phyloP scores from a whole-genome alignment of 2,329 filamentous ascomycete genomes.

The Ophiocordyceps camponoti-leonardi region DNA sequence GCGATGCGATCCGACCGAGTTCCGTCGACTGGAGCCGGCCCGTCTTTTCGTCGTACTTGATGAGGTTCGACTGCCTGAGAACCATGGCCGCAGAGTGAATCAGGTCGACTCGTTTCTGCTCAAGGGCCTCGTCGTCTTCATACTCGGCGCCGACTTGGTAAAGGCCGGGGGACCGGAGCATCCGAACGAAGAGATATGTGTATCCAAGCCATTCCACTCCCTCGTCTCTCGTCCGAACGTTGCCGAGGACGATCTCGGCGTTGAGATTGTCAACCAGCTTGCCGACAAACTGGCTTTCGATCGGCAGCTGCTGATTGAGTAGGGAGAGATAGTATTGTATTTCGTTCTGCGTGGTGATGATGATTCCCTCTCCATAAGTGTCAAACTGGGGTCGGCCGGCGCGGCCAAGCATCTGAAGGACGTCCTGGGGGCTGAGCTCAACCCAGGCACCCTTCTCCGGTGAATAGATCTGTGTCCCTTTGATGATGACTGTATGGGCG shows the following conservation, averaged over 20 bases:
- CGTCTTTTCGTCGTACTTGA: conserved; percentile 91
- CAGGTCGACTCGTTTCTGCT: conserved; percentile 95
- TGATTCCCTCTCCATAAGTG: conserved; percentile 95
- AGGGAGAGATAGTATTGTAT: conserved; percentile 95
- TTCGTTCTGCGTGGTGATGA: conserved; percentile 88
- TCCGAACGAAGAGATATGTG: conserved; percentile 92
- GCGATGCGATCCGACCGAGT: conserved; percentile 85
- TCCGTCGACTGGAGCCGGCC: conserved; percentile 83
- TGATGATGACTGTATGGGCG: conserved; percentile 96
- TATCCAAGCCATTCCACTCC: conserved; percentile 99
- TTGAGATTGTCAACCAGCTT: conserved; percentile 92
- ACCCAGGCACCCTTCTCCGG: conserved; percentile 98
- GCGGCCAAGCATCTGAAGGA: conserved; percentile 95
- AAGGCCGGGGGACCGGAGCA: conserved; percentile 85
- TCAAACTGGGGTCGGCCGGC: conserved; percentile 93
- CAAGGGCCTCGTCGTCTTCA: conserved; percentile 74
- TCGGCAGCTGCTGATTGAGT: conserved; percentile 91
- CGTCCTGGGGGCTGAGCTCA: conserved; percentile 90
- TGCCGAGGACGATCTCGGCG: conserved; percentile 87
- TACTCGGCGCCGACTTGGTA: conserved; percentile 96
- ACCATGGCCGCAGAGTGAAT: conserved; percentile 84
- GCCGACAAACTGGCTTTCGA: conserved; percentile 90
- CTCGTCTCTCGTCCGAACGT: conserved; percentile 79
- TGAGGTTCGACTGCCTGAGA: conserved; percentile 69
- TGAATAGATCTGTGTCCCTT: conserved; percentile 94